Evolutionary conservation across 1,284 basidiomycete genomes (phyloP).

Genomic region (Ganoderma boninense): DNA sequence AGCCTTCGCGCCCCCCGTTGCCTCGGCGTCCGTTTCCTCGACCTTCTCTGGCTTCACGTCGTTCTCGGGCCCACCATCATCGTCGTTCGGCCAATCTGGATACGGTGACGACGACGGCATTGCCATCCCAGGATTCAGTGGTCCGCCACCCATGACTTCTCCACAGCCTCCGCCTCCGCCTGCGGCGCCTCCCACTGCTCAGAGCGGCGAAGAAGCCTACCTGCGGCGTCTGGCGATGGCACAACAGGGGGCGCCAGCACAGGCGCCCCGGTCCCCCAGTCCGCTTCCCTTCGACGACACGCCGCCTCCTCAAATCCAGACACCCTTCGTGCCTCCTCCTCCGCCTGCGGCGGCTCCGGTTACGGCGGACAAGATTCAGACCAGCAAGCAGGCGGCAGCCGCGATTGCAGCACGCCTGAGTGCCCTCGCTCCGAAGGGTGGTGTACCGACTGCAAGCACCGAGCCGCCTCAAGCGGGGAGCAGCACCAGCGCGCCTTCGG

Average conservation of each 20-base stretch:
- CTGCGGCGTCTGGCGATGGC: conserved; percentile 69
- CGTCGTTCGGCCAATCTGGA: conserved; percentile 31
- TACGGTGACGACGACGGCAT: conserved; percentile 41
- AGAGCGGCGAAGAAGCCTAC: conserved; percentile 79
- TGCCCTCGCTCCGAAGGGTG: conserved; percentile 58
- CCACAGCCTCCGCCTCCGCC: conserved; percentile 26
- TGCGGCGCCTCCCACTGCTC: conserved; percentile 38
- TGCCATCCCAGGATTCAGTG: conserved; percentile 38
- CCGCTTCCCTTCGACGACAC: conserved; percentile 25
- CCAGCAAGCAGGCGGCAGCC: conserved; percentile 77
- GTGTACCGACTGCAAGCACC: conserved; percentile 32
- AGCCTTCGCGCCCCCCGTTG: conserved; percentile 15
- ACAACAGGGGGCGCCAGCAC: conserved; percentile 43
- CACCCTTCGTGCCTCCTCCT: conserved; percentile 61
- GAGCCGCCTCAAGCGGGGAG: conserved; percentile 36
- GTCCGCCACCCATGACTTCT: conserved; percentile 10
- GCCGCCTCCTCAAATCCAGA: conserved; percentile 64
- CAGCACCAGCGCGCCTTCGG: conserved; percentile 36
- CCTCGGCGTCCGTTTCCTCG: conserved; percentile 31
- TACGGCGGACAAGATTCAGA: conserved; percentile 60
- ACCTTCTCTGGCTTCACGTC: conserved; percentile 7
- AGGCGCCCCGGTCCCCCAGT: conserved; percentile 44
- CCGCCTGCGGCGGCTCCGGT: conserved; percentile 41
- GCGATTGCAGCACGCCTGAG: conserved; percentile 80
- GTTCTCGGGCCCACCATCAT: conserved; percentile 11